phyloP scores from a whole-genome alignment of 2,329 filamentous ascomycete genomes.

The Huntiella omanensis region DNA sequence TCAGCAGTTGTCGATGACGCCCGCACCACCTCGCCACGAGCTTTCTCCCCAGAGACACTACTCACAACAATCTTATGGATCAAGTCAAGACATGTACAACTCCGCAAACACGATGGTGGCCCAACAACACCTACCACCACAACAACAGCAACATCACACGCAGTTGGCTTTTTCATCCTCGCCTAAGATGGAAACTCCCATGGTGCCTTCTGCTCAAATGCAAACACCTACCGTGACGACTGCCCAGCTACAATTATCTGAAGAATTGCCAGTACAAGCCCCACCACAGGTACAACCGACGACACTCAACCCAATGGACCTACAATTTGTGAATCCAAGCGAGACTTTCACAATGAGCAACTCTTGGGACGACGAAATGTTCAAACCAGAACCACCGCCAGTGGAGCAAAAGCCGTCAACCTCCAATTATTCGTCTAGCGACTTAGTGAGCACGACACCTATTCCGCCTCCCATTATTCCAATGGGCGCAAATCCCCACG shows the following conservation, averaged over 20 bases:
- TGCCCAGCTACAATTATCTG: not conserved
- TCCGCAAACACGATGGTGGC: not conserved
- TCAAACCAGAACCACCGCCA: slow-evolving; percentile 6
- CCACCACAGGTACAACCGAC: slow-evolving; percentile 3
- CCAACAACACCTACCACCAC: slow-evolving; percentile 16
- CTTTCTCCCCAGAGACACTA: no score
- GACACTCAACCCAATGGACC: slow-evolving; percentile 12
- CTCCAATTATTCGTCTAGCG: not conserved
- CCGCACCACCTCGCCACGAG: no score
- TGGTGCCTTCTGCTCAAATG: slow-evolving; percentile 12
- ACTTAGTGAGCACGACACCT: not conserved
- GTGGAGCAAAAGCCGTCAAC: not conserved
- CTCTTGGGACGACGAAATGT: slow-evolving; percentile 5
- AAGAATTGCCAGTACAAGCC: not conserved
- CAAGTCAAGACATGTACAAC: no score
- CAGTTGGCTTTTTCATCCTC: slow-evolving; percentile 13
- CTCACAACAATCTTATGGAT: no score
- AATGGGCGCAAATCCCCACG: no score
- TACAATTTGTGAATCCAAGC: slow-evolving; percentile 9
- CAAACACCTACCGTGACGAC: slow-evolving; percentile 9
- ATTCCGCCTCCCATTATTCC: not conserved
- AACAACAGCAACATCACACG: slow-evolving; percentile 14
- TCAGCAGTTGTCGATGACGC: not conserved
- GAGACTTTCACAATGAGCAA: slow-evolving; percentile 9
- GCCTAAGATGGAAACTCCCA: no score